A percentile compares a stretch with the other conserved stretches of the same genome.
These are phyloP conservation scores for Coemansia sp. DNA, from an alignment of 192 early-diverging fungal genomes.

Conservation along the genomic window DNA sequence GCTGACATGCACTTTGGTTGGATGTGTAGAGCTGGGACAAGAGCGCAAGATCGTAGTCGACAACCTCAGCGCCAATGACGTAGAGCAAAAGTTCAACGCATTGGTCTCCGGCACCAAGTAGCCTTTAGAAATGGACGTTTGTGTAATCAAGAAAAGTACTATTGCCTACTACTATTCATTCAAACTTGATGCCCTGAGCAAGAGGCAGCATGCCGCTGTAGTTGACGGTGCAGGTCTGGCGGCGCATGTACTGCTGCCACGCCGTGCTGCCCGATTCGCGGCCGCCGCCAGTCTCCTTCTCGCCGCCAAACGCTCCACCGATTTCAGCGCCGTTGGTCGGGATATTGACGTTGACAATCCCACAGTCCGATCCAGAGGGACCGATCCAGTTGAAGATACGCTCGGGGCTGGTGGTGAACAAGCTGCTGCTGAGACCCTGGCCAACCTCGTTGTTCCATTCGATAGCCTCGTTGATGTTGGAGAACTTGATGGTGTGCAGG, in stretches of 20 bases:
- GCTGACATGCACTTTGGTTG: neutral
- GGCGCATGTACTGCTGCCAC: slow-evolving; percentile 91
- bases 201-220: slow-evolving; percentile 83
- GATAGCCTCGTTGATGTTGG: slow-evolving; percentile 81
- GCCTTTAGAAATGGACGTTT: neutral
- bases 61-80: slow-evolving; percentile 65
- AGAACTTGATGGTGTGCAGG: slow-evolving; percentile 79
- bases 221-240: slow-evolving; percentile 84
- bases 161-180: slow-evolving; percentile 55
- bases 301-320: slow-evolving; percentile 95
- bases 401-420: slow-evolving; percentile 80
- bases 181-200: slow-evolving; percentile 96
- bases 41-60: slow-evolving; percentile 80
- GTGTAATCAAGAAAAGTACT: neutral
- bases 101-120: slow-evolving; percentile 59
- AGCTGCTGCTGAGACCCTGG: slow-evolving; percentile 81
- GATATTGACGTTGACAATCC: slow-evolving; percentile 93
- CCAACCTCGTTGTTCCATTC: slow-evolving; percentile 83
- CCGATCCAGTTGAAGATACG: slow-evolving; percentile 93
- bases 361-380: slow-evolving; percentile 86
- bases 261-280: slow-evolving; percentile 87
- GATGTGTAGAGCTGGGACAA: slow-evolving; percentile 66
- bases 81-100: slow-evolving; percentile 68
- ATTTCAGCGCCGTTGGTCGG: slow-evolving; percentile 97
- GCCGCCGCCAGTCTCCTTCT: slow-evolving; percentile 96